A percentile compares a stretch with the other conserved stretches of the same genome.
Conservation (phyloP, 192 early-diverging fungal species). For the Lunasporangiospora selenospora region DNA sequence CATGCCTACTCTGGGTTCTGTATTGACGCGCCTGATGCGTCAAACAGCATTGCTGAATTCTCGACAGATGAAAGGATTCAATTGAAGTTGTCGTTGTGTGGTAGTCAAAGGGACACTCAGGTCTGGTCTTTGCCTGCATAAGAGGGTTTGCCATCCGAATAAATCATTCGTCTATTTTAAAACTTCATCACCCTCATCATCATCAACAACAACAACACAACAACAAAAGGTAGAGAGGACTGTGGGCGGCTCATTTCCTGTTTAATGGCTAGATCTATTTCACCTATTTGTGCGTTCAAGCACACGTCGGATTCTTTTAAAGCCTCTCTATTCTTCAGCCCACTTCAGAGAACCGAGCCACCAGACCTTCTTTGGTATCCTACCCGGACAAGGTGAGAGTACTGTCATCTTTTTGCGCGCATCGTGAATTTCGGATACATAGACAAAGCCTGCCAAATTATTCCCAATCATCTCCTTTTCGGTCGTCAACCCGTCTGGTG, state of each 20-base stretch:
- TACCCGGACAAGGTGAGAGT: conserved; percentile 85
- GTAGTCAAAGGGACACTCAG: conserved; percentile 28
- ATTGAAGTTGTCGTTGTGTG: conserved; percentile 23
- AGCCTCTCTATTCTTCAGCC: conserved; percentile 74
- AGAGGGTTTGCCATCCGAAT: too few relatives aligned
- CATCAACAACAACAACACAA: too few relatives aligned
- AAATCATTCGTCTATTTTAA: too few relatives aligned
- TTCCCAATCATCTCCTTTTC: conserved; percentile 67
- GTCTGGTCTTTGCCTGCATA: conserved; percentile 42
- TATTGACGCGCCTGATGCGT: conserved; percentile 17
- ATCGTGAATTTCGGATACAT: conserved; percentile 87
- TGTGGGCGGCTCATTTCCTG: too few relatives aligned
- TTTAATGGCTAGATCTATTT: too few relatives aligned
- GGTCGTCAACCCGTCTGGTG: too few relatives aligned
- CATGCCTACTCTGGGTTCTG: conserved; percentile 25
- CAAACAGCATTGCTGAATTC: too few relatives aligned
- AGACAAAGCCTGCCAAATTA: conserved; percentile 82
- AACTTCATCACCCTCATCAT: too few relatives aligned
- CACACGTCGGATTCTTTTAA: too few relatives aligned
- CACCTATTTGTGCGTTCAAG: too few relatives aligned
- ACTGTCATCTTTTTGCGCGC: conserved; percentile 82
- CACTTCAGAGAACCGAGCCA: conserved; percentile 89
- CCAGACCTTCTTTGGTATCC: conserved; percentile 84
- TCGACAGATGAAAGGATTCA: neutral
- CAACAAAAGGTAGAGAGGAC: too few relatives aligned